Base-by-base conservation (phyloP, 805 yeast genomes). In the Ogataea dorogensis region DNA sequence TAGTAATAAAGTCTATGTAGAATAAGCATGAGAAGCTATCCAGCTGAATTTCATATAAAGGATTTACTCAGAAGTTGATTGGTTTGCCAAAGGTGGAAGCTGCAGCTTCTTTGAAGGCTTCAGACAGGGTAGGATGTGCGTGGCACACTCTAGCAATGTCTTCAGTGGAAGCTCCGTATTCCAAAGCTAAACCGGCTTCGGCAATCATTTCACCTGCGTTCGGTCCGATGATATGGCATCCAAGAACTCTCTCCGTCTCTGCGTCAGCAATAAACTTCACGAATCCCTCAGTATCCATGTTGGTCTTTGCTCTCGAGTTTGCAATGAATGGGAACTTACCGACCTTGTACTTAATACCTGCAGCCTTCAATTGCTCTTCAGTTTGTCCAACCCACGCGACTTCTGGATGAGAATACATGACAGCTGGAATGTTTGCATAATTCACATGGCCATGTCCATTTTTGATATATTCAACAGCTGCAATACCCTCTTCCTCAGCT, bases 121-220 rank as follows among this genome's bases (percentile, higher is more conserved):
- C 99, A 17, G 96, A 75, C 52, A 93, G 73, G 23, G 99, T 93
- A 64, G 99, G 99, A 70, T 93, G 99, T 41, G 98, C 98, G 59
- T 93, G 98, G 66, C 97, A 91, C 26, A 87, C 86, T 72, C 98
- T 85, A 46, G 97, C 95, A 55, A 93, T 75, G 62, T 93, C 99
- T 71, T 93, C 99, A 35, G 96, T 86, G 8, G 95, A 82, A 38
- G 98, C 99, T 65, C 99, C 99, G 70, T 93, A 93, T 71, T 93
- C 99, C 47, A 93, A 65, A 28, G 99, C 99, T 61, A 93, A 76
- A 51, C 96, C 95, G 47, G 88, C 97, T 73, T 94, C 98, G 50
- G 95, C 98, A 63, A 93, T 93, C 96, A 93, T 86, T 75, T 93
- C 99, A 70, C 99, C 98, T 42, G 99, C 99, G 61, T 86, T 89